A percentile compares a stretch with the other conserved stretches of the same genome.
phyloP scores from a whole-genome alignment of 495 filamentous ascomycete genomes.

The Penicillium canariense region DNA sequence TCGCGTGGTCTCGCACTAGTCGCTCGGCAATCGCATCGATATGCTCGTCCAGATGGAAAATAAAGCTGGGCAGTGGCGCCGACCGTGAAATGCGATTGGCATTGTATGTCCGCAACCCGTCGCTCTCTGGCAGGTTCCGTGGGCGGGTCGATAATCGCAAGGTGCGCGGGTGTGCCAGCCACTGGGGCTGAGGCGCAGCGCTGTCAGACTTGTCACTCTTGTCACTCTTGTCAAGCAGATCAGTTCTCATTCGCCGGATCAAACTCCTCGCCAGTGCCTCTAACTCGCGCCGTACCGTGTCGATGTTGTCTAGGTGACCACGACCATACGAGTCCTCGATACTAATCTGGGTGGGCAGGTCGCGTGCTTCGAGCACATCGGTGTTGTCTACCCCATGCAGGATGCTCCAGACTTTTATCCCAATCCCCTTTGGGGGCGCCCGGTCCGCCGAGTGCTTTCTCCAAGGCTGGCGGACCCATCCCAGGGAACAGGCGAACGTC shows the following conservation, averaged over 20 bases:
- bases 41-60: conserved; percentile 60
- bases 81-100: conserved; percentile 69
- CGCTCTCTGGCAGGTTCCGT: conserved; percentile 52
- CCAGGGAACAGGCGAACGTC: conserved; percentile 59
- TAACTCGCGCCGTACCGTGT: conserved; percentile 64
- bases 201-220: conserved; percentile 48
- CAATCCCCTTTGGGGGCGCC: conserved; percentile 68
- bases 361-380: conserved; percentile 67
- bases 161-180: conserved; percentile 68
- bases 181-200: conserved; percentile 38
- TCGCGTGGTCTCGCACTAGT: conserved; percentile 63
- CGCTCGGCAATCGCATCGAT: conserved; percentile 59
- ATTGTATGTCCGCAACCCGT: conserved; percentile 47
- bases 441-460: conserved; percentile 63
- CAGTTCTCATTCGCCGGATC: conserved; percentile 72
- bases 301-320: conserved; percentile 57
- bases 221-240: conserved; percentile 63
- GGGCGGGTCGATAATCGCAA: conserved; percentile 75
- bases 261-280: conserved; percentile 62
- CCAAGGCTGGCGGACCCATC: conserved; percentile 59
- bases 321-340: conserved; percentile 87
- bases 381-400: conserved; percentile 65
- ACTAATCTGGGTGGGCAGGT: conserved; percentile 82
- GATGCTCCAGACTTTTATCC: conserved; percentile 69
- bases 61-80: conserved; percentile 61